A percentile compares a stretch with the other conserved stretches of the same genome.
These are phyloP conservation scores for Novymonas esmeraldas DNA, from an alignment of 208 protist genomes.

Conservation along the genomic window DNA sequence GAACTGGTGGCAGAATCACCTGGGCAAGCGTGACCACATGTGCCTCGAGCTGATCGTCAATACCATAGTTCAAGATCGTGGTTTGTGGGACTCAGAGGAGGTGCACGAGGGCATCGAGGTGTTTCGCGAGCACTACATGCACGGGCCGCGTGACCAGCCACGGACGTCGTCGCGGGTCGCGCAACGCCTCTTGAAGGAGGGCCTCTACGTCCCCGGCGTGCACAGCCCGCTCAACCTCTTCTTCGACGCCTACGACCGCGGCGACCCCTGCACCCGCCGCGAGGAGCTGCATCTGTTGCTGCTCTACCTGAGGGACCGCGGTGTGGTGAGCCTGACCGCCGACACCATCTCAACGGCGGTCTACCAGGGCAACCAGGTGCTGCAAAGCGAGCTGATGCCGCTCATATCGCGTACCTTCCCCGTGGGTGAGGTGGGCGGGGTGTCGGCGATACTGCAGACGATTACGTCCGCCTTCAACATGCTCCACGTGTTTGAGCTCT, in stretches of 20 bases:
- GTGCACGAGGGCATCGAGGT: constrained; percentile 48
- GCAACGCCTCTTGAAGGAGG: constrained; percentile 16
- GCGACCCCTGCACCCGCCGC: constrained; percentile 23
- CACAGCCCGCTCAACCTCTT: constrained; percentile 34
- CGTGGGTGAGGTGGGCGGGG: constrained; percentile 57
- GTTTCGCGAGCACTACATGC: constrained; percentile 18
- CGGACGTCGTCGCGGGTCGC: constrained; percentile 13
- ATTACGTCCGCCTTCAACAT: constrained; percentile 56
- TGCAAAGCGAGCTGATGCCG: constrained; percentile 62
- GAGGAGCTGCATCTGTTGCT: constrained; percentile 30
- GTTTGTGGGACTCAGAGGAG: constrained; percentile 38
- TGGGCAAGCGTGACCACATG: constrained; percentile 85
- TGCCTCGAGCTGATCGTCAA: constrained; percentile 77
- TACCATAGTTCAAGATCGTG: constrained; percentile 33
- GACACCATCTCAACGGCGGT: constrained; percentile 22
- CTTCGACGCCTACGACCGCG: constrained; percentile 37
- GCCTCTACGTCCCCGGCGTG: constrained; percentile 19
- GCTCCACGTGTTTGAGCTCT: constrained; percentile 64
- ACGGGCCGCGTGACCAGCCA: constrained; percentile 28
- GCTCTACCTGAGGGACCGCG: constrained; percentile 19
- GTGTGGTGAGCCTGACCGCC: constrained; percentile 44
- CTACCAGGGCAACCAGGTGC: constrained; percentile 52
- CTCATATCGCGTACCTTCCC: constrained; percentile 69
- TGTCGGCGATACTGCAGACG: constrained; percentile 61
- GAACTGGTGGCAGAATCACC: constrained; percentile 72